Conservation (phyloP, 208 protist genomes). For the Crithidia acanthocephali region DNA sequence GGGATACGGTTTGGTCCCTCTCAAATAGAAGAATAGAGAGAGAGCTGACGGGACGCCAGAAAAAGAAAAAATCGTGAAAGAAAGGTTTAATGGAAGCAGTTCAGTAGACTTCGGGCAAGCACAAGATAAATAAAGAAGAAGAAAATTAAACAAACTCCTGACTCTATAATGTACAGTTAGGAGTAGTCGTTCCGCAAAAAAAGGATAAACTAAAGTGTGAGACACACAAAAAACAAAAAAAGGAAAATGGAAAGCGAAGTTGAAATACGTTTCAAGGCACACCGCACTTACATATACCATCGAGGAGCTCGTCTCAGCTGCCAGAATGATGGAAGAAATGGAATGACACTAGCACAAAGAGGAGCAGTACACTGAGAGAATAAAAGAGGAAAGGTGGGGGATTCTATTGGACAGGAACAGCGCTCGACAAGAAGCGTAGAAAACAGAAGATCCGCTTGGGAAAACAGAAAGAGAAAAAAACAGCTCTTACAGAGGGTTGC, state of each 20-base stretch:
- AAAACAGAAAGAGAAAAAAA: constrained; percentile 3
- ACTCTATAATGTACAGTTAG: neutral
- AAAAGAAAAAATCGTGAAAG: neutral
- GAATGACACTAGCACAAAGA: neutral
- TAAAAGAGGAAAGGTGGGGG: neutral
- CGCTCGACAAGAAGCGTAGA: neutral
- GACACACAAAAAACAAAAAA: constrained; percentile 9
- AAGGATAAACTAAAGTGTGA: neutral
- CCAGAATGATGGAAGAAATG: neutral
- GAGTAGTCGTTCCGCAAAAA: neutral
- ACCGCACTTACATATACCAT: neutral
- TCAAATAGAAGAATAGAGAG: no score
- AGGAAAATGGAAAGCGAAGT: neutral
- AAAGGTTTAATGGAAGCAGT: neutral
- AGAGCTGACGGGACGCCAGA: no score
- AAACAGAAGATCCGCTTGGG: neutral
- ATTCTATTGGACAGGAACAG: neutral
- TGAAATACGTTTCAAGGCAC: neutral
- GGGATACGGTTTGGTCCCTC: no score
- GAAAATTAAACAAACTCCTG: no score
- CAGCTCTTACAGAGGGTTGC: no score
- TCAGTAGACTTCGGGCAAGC: neutral
- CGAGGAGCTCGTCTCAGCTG: neutral
- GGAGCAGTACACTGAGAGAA: neutral
- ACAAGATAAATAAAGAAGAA: neutral